These are phyloP conservation scores for Geotrichum phurueaensis DNA, from an alignment of 1,139 yeast genomes.

Conservation along the genomic window DNA sequence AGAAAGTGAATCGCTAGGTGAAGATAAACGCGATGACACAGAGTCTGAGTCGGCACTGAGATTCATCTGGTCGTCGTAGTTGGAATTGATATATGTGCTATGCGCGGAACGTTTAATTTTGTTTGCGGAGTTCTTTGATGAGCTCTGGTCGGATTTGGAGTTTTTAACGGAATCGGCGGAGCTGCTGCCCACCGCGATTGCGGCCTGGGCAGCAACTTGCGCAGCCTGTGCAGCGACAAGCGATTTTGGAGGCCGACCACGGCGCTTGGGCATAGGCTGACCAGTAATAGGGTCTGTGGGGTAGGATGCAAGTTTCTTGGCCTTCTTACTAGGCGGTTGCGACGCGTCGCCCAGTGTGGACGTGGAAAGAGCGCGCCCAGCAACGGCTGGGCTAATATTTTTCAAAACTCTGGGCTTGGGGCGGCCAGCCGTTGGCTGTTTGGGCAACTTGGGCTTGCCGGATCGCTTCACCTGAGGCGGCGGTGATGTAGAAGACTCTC, in stretches of 20 bases:
- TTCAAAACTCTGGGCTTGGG: constrained; percentile 15
- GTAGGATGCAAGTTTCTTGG: constrained; percentile 7
- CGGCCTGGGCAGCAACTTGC: constrained; percentile 25
- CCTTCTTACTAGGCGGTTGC: constrained; percentile 1
- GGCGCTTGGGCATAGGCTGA: constrained; percentile 13
- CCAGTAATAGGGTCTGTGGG: constrained; percentile 8
- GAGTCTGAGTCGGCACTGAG: constrained; percentile 25
- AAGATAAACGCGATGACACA: constrained; percentile 32
- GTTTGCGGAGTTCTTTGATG: constrained; percentile 18
- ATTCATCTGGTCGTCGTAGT: constrained; percentile 3
- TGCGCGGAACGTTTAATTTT: constrained; percentile 20
- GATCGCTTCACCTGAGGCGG: constrained; percentile 33
- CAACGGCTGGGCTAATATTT: constrained; percentile 14
- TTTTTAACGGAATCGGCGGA: constrained; percentile 4
- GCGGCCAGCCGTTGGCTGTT: constrained; percentile 22
- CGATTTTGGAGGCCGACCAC: constrained; percentile 18
- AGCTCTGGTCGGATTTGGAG: constrained; percentile 12
- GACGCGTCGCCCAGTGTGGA: constrained; percentile 9
- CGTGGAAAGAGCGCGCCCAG: constrained; percentile 9
- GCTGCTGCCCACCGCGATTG: constrained; percentile 21
- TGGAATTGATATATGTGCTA: not conserved
- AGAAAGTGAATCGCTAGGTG: constrained; percentile 33
- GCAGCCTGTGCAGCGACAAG: constrained; percentile 22
- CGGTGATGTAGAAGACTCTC: constrained; percentile 33
- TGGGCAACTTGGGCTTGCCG: not conserved